A percentile compares a stretch with the other conserved stretches of the same genome.
Evolutionary conservation across 116 monocot genomes (phyloP).

Genomic region (Iris pallida): DNA sequence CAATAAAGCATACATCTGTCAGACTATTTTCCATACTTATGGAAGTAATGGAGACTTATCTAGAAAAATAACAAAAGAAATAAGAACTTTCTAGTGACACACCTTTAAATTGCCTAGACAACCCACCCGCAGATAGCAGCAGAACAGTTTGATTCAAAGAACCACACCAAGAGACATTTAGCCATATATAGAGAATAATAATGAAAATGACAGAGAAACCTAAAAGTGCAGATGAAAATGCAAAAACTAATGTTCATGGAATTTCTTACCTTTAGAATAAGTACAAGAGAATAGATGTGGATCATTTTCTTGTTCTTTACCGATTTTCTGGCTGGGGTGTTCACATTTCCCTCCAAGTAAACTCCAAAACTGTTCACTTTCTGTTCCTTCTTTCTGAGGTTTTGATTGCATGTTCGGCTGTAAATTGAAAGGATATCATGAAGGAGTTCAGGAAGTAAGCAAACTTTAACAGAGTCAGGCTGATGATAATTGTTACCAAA

Average conservation of each 20-base stretch:
- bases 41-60: neutral
- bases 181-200: neutral
- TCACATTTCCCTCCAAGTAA: slow-evolving; percentile 55
- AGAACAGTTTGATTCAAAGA: slow-evolving; percentile 4
- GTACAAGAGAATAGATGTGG: slow-evolving; percentile 61
- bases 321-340: slow-evolving; percentile 57
- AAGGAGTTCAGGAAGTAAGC: neutral
- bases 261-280: slow-evolving; percentile 41
- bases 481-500: neutral
- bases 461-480: neutral
- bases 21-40: neutral
- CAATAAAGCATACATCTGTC: slow-evolving; percentile 3
- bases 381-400: slow-evolving; percentile 59
- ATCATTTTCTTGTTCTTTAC: slow-evolving; percentile 35
- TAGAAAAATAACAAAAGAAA: slow-evolving; percentile 1
- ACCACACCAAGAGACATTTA: slow-evolving; percentile 5
- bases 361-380: slow-evolving; percentile 69
- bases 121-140: slow-evolving; percentile 7
- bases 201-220: slow-evolving; percentile 6
- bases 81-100: neutral
- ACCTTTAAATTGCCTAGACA: slow-evolving; percentile 45
- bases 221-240: neutral
- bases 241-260: neutral
- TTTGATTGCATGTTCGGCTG: slow-evolving; percentile 54
- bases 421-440: neutral